Percentiles rank a stretch among this genome's conserved stretches.
phyloP scores from a whole-genome alignment of 2,329 filamentous ascomycete species.

The Parasarocladium wereldwijsianum region DNA sequence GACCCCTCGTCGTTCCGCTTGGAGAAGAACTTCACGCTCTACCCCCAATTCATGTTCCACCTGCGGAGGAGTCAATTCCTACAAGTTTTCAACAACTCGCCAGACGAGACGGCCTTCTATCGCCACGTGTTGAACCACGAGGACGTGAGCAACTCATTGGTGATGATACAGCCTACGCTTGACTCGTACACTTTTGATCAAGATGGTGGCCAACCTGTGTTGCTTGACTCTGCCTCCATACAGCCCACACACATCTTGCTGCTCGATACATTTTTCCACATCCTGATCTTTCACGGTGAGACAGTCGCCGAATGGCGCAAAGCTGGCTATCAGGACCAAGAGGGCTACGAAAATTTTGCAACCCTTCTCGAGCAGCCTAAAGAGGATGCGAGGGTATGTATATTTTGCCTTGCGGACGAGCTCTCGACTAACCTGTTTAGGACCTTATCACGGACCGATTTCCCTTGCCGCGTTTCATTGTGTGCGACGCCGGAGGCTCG shows the following conservation, averaged over 20 bases:
- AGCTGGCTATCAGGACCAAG: slow-evolving; percentile 93
- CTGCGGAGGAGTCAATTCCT: slow-evolving; percentile 91
- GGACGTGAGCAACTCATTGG: slow-evolving; percentile 86
- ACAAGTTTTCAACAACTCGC: slow-evolving; percentile 98
- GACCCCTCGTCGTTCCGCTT: slow-evolving; percentile 92
- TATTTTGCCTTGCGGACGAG: neutral
- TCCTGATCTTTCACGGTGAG: slow-evolving; percentile 97
- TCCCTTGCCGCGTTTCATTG: slow-evolving; percentile 94
- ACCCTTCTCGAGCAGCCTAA: slow-evolving; percentile 81
- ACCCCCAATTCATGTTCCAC: slow-evolving; percentile 99
- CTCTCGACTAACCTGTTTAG: slow-evolving; percentile 27
- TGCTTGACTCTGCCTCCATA: slow-evolving; percentile 91
- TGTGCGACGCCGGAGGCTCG: slow-evolving; percentile 95
- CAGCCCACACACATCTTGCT: slow-evolving; percentile 87
- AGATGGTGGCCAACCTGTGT: slow-evolving; percentile 81
- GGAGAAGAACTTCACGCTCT: slow-evolving; percentile 98
- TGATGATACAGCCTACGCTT: slow-evolving; percentile 97
- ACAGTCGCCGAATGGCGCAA: slow-evolving; percentile 97
- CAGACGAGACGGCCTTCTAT: slow-evolving; percentile 98
- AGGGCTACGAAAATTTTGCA: slow-evolving; percentile 95
- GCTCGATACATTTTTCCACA: slow-evolving; percentile 98
- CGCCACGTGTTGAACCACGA: slow-evolving; percentile 94
- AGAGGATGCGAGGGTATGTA: slow-evolving; percentile 79
- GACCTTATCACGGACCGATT: slow-evolving; percentile 96
- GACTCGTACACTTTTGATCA: slow-evolving; percentile 97